Conservation (phyloP, 208 protist species). For the Sergeia podlipaevii region DNA sequence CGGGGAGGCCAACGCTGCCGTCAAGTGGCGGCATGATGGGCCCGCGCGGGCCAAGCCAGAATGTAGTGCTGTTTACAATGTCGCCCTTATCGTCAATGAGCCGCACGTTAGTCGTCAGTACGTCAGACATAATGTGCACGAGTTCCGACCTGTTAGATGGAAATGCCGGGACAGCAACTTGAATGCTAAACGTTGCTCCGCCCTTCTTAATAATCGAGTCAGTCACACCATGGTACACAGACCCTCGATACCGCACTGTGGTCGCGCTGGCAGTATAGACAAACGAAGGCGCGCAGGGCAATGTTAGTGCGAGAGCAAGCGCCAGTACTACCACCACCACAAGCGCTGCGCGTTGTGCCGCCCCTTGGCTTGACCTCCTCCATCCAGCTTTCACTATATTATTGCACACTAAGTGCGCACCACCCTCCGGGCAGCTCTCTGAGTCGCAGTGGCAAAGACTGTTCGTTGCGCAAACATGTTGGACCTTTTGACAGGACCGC, state of each 20-base stretch:
- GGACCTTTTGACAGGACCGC: too few relatives aligned
- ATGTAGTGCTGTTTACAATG: slow-evolving; percentile 18
- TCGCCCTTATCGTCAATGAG: slow-evolving; percentile 31
- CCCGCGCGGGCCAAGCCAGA: background rate
- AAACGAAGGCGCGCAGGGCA: slow-evolving; percentile 3
- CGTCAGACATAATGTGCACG: slow-evolving; percentile 22
- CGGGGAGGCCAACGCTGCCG: background rate
- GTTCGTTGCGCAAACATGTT: too few relatives aligned
- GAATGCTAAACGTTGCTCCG: slow-evolving; percentile 49
- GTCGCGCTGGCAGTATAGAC: slow-evolving; percentile 10
- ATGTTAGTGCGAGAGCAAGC: background rate
- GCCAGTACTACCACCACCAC: slow-evolving; percentile 8
- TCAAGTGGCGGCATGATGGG: background rate
- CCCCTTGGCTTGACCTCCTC: too few relatives aligned
- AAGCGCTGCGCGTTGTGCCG: too few relatives aligned
- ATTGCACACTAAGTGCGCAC: too few relatives aligned
- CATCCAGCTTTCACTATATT: too few relatives aligned
- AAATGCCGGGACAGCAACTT: slow-evolving; percentile 52
- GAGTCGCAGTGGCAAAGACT: too few relatives aligned
- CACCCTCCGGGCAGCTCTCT: too few relatives aligned
- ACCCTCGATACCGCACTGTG: slow-evolving; percentile 53
- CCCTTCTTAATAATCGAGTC: slow-evolving; percentile 34
- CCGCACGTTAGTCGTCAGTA: slow-evolving; percentile 34
- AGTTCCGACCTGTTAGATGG: slow-evolving; percentile 27
- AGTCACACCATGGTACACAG: slow-evolving; percentile 50